Base-by-base conservation (phyloP, 1,139 yeast species). In the Saccharomyces hybrid region DNA sequence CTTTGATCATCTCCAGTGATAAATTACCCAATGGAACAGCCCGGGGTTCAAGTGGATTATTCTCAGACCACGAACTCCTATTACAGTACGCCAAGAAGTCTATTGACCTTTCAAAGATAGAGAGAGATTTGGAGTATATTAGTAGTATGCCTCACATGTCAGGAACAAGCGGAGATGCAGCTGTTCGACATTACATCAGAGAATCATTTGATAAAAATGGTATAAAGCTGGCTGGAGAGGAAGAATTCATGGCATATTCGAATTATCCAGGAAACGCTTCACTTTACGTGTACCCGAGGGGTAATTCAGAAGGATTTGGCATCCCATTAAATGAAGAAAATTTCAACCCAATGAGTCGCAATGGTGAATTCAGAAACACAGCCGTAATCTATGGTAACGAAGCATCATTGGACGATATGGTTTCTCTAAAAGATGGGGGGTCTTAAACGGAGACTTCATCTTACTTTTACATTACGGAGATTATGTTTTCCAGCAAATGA, bases 91-190 rank as follows among this genome's bases (percentile, higher is more conserved):
- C 86, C 2, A 73, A 73, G 14, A 73, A 74, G 28, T 76, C 77
- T 46, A 77, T 89, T 28, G 84, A 83, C 61, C 69, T 77, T 4
- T 77, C 78, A n/a, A 68, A 78, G 42, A 77, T 93, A 73, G 83
- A 83, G 64, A 86, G 82, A 55, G 82, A 85, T 57, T 69, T 88
- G 60, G 88, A 88, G 64, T 90, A 89, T 65, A 68, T 93, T 42
- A 82, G 93, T 14, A 81, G 89, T 1, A 81, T 90, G 82, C 90
- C 96, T 1, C 98, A 90, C 68, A 71, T 84, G 59, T 83, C 97
- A 0, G 98, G 98, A 1, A 84, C 97, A 2, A 80, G 81, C 19
- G 98, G 96, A 16, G 97, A 90, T 67, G 70, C 82, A 57, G 78
- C 89, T 0, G 71, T 89, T 41, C 84, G 89, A 0, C 76, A 78